Percentiles rank a stretch among this genome's conserved stretches.
Evolutionary conservation across 805 yeast species (phyloP).

Genomic region (Myxozyma geophila): DNA sequence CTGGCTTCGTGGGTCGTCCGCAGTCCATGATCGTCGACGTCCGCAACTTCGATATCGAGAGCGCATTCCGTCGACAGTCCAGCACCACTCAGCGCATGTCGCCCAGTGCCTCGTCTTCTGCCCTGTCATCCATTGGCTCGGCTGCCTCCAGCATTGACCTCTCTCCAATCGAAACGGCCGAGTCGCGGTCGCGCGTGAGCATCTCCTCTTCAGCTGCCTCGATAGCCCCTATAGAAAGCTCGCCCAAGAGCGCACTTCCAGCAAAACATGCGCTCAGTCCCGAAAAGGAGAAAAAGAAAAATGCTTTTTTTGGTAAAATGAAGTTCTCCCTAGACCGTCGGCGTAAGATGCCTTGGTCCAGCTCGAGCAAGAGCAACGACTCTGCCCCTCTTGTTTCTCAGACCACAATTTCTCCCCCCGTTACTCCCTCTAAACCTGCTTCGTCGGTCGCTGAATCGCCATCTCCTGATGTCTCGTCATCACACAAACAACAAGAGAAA

Average conservation of each 20-base stretch:
- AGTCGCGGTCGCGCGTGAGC: constrained; percentile 1
- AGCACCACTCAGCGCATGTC: not conserved
- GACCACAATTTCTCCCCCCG: not conserved
- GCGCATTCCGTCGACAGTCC: constrained; percentile 5
- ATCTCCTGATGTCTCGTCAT: not conserved
- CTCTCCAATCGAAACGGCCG: not conserved
- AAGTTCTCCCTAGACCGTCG: constrained; percentile 24
- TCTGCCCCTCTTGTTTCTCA: not conserved
- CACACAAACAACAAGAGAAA: not conserved
- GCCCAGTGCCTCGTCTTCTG: constrained; percentile 2
- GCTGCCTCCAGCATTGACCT: not conserved
- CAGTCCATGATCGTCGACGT: constrained; percentile 26
- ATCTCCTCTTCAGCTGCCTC: constrained; percentile 3
- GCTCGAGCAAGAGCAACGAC: not conserved
- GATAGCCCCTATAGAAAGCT: not conserved
- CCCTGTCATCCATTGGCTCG: constrained; percentile 11
- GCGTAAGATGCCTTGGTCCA: constrained; percentile 22
- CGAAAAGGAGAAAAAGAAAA: constrained; percentile 2
- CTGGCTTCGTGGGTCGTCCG: constrained; percentile 24
- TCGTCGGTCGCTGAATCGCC: not conserved
- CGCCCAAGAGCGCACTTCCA: not conserved
- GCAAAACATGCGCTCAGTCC: constrained; percentile 13
- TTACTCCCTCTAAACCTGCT: not conserved
- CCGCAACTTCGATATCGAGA: constrained; percentile 7
- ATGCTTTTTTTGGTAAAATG: constrained; percentile 20